Evolutionary conservation across 2,329 filamentous ascomycete genomes (phyloP).

Genomic region (Apiospora koreana): DNA sequence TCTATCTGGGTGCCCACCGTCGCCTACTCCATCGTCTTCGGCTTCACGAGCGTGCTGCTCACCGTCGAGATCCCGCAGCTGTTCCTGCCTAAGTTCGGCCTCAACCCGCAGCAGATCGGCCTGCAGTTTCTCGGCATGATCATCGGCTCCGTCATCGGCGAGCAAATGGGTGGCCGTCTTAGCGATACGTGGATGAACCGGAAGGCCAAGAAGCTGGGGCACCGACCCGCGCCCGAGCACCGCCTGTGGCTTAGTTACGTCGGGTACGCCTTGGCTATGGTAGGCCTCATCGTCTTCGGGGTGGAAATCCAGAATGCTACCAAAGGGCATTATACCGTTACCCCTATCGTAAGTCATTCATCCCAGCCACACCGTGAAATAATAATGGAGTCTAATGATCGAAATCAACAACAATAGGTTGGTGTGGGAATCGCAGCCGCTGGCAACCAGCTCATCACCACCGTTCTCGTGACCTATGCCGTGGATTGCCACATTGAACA

Average conservation of each 20-base stretch:
- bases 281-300: slow-evolving; percentile 55
- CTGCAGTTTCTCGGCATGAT: slow-evolving; percentile 60
- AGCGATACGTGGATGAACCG: slow-evolving; percentile 55
- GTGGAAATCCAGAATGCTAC: slow-evolving; percentile 48
- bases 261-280: slow-evolving; percentile 50
- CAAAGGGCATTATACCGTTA: slow-evolving; percentile 52
- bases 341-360: slow-evolving; percentile 42
- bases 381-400: neutral
- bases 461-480: slow-evolving; percentile 60
- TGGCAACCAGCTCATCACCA: slow-evolving; percentile 63
- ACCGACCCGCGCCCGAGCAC: slow-evolving; percentile 46
- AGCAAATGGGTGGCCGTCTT: slow-evolving; percentile 55
- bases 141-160: slow-evolving; percentile 57
- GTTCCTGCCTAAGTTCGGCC: slow-evolving; percentile 54
- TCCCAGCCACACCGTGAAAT: neutral
- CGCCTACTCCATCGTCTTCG: slow-evolving; percentile 59
- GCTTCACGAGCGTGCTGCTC: slow-evolving; percentile 52
- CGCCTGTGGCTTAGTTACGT: slow-evolving; percentile 59
- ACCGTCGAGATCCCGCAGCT: slow-evolving; percentile 63
- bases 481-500: slow-evolving; percentile 58
- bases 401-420: slow-evolving; percentile 24
- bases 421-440: slow-evolving; percentile 52
- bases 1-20: slow-evolving; percentile 51
- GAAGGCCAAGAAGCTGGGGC: slow-evolving; percentile 31
- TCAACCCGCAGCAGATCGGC: slow-evolving; percentile 59